Conservation (phyloP, 257 asterid species). For the Solanum medicagineum region DNA sequence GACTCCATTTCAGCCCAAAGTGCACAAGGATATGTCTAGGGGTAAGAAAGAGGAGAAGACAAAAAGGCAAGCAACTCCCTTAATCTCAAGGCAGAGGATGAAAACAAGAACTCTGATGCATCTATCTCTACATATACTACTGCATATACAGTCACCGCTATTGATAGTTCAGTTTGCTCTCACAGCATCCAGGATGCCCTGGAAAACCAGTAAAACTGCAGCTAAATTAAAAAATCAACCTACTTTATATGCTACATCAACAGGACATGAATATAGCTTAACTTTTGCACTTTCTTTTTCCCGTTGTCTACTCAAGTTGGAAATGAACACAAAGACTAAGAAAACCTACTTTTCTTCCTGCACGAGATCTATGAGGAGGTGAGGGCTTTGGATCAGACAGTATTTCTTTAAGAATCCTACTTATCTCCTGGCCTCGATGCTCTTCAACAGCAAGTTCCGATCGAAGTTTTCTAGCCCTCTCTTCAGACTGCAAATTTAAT, state of each 20-base stretch:
- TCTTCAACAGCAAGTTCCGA: constrained; percentile 81
- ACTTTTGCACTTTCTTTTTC: neutral
- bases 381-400: constrained; percentile 40
- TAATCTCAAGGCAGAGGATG: neutral
- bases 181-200: neutral
- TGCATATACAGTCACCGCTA: neutral
- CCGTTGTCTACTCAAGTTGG: neutral
- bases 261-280: neutral
- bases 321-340: neutral
- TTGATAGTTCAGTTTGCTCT: neutral
- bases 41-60: neutral
- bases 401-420: constrained; percentile 64
- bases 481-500: constrained; percentile 59
- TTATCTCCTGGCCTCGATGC: constrained; percentile 64
- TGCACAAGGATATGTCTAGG: neutral
- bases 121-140: neutral
- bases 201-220: neutral
- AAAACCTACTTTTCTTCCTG: constrained; percentile 62
- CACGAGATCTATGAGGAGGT: constrained; percentile 35
- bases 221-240: neutral
- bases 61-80: neutral
- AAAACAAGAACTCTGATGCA: neutral
- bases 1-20: neutral
- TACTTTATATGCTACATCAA: neutral
- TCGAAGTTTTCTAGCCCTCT: constrained; percentile 70